These are phyloP conservation scores for Diaporthe citriasiana DNA, from an alignment of 2,329 filamentous ascomycete species.

Conservation along the genomic window DNA sequence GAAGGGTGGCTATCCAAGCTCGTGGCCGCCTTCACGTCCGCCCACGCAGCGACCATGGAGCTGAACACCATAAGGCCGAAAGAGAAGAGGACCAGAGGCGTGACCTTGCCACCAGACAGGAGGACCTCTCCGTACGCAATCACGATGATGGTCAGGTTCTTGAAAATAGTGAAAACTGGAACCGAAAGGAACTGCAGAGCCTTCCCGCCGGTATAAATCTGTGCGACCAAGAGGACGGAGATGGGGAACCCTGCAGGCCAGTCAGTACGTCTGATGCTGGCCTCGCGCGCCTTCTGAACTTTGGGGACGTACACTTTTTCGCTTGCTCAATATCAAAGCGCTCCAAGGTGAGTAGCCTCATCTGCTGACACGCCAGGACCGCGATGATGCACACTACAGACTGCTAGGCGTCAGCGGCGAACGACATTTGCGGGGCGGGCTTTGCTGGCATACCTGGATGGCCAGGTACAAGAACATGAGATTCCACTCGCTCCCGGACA, in stretches of 20 bases:
- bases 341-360: constrained; percentile 84
- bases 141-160: constrained; percentile 98
- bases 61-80: constrained; percentile 98
- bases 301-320: constrained; percentile 81
- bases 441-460: constrained; percentile 78
- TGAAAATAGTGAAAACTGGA: constrained; percentile 99
- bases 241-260: constrained; percentile 86
- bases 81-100: constrained; percentile 87
- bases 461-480: constrained; percentile 94
- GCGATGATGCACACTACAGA: constrained; percentile 89
- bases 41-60: constrained; percentile 97
- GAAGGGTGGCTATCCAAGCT: constrained; percentile 66
- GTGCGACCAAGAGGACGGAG: constrained; percentile 93
- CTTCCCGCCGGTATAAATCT: constrained; percentile 98
- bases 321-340: constrained; percentile 89
- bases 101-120: constrained; percentile 96
- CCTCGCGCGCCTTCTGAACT: too few species aligned
- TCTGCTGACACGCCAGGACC: constrained; percentile 84
- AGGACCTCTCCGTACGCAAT: constrained; percentile 98
- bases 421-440: constrained; percentile 38
- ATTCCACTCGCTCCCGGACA: constrained; percentile 92
- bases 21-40: constrained; percentile 90
- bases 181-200: constrained; percentile 98
- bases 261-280: background rate
- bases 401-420: constrained; percentile 59